phyloP scores from a whole-genome alignment of 2,329 filamentous ascomycete genomes.

The Calonectria montana region DNA sequence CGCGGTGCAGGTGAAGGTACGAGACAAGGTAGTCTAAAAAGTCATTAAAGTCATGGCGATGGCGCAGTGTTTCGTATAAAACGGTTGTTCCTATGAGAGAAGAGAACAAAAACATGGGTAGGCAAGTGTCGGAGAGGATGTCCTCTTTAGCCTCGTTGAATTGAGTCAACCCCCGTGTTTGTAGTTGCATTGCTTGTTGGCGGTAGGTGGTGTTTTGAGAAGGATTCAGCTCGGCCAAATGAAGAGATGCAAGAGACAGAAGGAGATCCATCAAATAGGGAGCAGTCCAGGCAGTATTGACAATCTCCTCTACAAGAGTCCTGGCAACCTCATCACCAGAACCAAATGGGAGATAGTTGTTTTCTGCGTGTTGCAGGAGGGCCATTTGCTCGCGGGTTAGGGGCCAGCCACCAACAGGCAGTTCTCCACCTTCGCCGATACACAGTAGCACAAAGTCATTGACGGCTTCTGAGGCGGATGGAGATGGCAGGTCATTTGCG shows the following conservation, averaged over 20 bases:
- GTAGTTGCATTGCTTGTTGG: constrained; percentile 18
- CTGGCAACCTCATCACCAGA: not conserved
- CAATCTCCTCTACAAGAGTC: not conserved
- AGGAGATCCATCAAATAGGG: constrained; percentile 13
- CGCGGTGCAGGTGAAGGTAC: constrained; percentile 7
- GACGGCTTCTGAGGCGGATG: not conserved
- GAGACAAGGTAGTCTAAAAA: constrained; percentile 4
- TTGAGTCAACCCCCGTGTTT: constrained; percentile 1
- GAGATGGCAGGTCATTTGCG: not conserved
- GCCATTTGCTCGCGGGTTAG: constrained; percentile 12
- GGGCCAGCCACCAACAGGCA: constrained; percentile 5
- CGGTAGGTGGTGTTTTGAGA: not conserved
- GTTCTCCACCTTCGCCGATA: not conserved
- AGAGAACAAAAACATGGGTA: constrained; percentile 17
- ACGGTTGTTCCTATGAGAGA: constrained; percentile 1
- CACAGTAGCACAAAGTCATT: constrained; percentile 1
- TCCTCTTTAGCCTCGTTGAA: constrained; percentile 17
- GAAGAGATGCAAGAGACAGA: not conserved
- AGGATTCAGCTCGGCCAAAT: constrained; percentile 9
- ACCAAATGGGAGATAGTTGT: not conserved
- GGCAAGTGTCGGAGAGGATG: not conserved
- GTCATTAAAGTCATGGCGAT: not conserved
- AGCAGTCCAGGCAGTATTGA: constrained; percentile 7
- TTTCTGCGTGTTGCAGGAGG: constrained; percentile 1
- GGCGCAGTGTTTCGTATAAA: not conserved